Conservation (phyloP, 1,139 yeast species). For the Pichia sp. region DNA sequence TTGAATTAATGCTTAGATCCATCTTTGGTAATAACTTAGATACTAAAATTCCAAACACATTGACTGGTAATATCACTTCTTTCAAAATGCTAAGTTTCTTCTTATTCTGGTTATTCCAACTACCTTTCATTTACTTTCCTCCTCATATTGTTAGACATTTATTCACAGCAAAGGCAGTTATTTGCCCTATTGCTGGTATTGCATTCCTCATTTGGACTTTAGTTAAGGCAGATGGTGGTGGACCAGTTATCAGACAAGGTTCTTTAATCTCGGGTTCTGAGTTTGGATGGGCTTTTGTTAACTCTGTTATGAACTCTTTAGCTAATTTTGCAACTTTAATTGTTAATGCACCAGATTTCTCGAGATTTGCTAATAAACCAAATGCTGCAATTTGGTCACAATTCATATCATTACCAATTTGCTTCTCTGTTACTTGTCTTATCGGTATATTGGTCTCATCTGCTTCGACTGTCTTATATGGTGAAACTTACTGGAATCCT, state of each 20-base stretch:
- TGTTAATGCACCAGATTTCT: constrained; percentile 83
- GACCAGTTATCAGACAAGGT: constrained; percentile 54
- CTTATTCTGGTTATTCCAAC: constrained; percentile 66
- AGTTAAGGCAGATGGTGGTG: constrained; percentile 67
- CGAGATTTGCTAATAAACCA: constrained; percentile 65
- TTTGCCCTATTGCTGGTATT: constrained; percentile 75
- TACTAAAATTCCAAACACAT: constrained; percentile 37
- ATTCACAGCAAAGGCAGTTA: constrained; percentile 69
- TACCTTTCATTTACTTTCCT: constrained; percentile 74
- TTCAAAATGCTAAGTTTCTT: constrained; percentile 68
- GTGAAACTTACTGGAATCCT: constrained; percentile 78
- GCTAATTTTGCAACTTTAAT: constrained; percentile 85
- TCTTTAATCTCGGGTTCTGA: constrained; percentile 49
- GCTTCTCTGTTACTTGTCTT: constrained; percentile 74
- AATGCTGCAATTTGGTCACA: constrained; percentile 47
- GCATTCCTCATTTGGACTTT: constrained; percentile 77
- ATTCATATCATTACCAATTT: constrained; percentile 60
- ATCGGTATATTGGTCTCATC: constrained; percentile 85
- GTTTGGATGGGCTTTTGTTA: constrained; percentile 77
- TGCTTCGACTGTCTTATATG: constrained; percentile 67
- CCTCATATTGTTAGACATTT: constrained; percentile 78
- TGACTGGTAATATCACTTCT: constrained; percentile 49
- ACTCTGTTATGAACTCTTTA: constrained; percentile 67
- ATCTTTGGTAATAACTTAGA: constrained; percentile 58
- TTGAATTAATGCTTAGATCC: constrained; percentile 61